A percentile compares a stretch with the other conserved stretches of the same genome.
Conservation (phyloP, 164 flowering plant genomes). For the Vitis riparia region DNA sequence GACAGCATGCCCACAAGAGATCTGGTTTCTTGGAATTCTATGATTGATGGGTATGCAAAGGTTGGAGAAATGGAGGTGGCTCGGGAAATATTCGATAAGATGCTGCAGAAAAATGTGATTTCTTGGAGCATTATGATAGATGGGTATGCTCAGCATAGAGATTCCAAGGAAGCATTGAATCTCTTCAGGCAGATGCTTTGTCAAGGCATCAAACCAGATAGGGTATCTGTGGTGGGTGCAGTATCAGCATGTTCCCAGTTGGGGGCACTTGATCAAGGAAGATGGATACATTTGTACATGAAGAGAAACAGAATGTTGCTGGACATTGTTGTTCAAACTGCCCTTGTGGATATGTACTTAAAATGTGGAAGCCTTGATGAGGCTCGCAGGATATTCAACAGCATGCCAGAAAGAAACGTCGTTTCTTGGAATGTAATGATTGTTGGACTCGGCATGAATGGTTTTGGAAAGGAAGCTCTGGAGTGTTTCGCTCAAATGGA, state of each 20-base stretch:
- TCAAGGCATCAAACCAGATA: slow-evolving; percentile 31
- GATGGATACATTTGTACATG: slow-evolving; percentile 38
- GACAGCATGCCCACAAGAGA: slow-evolving; percentile 35
- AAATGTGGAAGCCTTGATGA: slow-evolving; percentile 35
- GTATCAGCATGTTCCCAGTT: slow-evolving; percentile 26
- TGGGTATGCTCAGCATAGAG: slow-evolving; percentile 30
- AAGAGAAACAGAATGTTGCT: slow-evolving; percentile 18
- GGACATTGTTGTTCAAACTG: slow-evolving; percentile 34
- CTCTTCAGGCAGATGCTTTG: slow-evolving; percentile 38
- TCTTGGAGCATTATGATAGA: slow-evolving; percentile 47
- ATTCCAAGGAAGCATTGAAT: slow-evolving; percentile 28
- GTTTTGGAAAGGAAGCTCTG: slow-evolving; percentile 28
- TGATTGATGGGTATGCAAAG: slow-evolving; percentile 33
- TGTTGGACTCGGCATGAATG: slow-evolving; percentile 32
- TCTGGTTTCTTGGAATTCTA: slow-evolving; percentile 39
- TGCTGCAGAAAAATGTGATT: slow-evolving; percentile 32
- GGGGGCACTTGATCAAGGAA: slow-evolving; percentile 26
- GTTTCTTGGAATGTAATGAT: slow-evolving; percentile 43
- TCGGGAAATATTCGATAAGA: slow-evolving; percentile 25
- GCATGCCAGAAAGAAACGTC: slow-evolving; percentile 27
- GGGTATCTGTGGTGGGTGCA: slow-evolving; percentile 24
- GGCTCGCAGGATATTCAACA: slow-evolving; percentile 25
- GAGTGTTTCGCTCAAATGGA: slow-evolving; percentile 29
- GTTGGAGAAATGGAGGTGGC: slow-evolving; percentile 37
- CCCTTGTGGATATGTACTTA: slow-evolving; percentile 45